Evolutionary conservation across 495 filamentous ascomycete genomes (phyloP).

Genomic region (Aeminium ludgeri): DNA sequence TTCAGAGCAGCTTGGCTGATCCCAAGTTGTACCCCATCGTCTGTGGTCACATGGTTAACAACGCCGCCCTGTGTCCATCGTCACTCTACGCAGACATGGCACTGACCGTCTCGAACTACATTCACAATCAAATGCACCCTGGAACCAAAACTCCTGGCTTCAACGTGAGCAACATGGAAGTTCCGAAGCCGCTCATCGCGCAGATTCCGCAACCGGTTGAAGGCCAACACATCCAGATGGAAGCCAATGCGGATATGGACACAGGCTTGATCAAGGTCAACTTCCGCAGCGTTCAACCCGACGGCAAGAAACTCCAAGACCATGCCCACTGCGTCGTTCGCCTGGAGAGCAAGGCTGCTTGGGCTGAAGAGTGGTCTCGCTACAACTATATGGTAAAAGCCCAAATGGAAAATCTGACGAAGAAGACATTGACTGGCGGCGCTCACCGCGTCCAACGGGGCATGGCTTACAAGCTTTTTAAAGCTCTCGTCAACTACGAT

Average conservation of each 20-base stretch:
- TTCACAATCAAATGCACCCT: slow-evolving; percentile 29
- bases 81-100: slow-evolving; percentile 36
- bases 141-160: slow-evolving; percentile 20
- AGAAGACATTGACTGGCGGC: slow-evolving; percentile 25
- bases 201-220: slow-evolving; percentile 23
- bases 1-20: slow-evolving; percentile 26
- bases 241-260: slow-evolving; percentile 28
- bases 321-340: slow-evolving; percentile 26
- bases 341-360: slow-evolving; percentile 25
- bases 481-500: slow-evolving; percentile 28
- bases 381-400: slow-evolving; percentile 29
- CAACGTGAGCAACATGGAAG: slow-evolving; percentile 29
- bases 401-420: slow-evolving; percentile 27
- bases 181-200: slow-evolving; percentile 26
- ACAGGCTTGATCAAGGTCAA: slow-evolving; percentile 20
- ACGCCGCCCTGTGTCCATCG: slow-evolving; percentile 27
- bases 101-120: slow-evolving; percentile 31
- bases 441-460: slow-evolving; percentile 30
- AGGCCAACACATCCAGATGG: slow-evolving; percentile 27
- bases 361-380: slow-evolving; percentile 26
- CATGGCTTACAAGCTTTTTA: slow-evolving; percentile 35
- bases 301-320: slow-evolving; percentile 24
- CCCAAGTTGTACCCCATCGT: slow-evolving; percentile 24
- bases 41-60: slow-evolving; percentile 29
- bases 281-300: slow-evolving; percentile 25